These are phyloP conservation scores for Aureobasidium sp. DNA, from an alignment of 2,329 filamentous ascomycete species.

Conservation along the genomic window DNA sequence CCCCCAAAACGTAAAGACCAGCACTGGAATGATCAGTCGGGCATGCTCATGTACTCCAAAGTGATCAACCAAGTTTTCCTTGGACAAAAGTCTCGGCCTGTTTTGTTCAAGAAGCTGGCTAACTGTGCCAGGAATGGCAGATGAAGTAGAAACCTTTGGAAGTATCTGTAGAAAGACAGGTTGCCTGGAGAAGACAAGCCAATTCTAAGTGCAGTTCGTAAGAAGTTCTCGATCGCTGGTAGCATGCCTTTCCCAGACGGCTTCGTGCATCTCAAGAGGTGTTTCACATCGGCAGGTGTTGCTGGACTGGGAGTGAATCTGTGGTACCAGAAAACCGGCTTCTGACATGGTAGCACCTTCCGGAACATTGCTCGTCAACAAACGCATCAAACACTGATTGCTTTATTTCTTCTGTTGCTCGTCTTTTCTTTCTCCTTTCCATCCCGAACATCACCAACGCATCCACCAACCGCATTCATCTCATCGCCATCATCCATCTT, in stretches of 20 bases:
- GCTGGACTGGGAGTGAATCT: background rate
- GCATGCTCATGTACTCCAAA: too few relatives aligned
- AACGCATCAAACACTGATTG: background rate
- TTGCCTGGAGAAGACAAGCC: background rate
- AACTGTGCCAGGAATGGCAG: too few relatives aligned
- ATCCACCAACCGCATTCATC: background rate
- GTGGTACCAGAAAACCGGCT: background rate
- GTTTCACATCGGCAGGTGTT: background rate
- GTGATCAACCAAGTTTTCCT: background rate
- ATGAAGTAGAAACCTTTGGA: too few relatives aligned
- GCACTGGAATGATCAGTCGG: too few relatives aligned
- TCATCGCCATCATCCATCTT: background rate
- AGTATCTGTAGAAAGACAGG: too few relatives aligned
- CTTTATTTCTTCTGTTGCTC: background rate
- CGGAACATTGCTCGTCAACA: background rate
- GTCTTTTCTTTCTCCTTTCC: background rate
- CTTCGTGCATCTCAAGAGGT: background rate
- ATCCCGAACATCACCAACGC: background rate
- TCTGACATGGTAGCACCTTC: background rate
- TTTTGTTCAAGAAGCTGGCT: background rate
- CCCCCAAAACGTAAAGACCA: too few relatives aligned
- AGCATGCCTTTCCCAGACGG: background rate
- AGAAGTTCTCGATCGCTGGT: background rate
- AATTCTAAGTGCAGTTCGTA: background rate
- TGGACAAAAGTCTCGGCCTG: background rate